Evolutionary conservation across 2,329 filamentous ascomycete species (phyloP).

Genomic region (Neoscytalidium dimidiatum): DNA sequence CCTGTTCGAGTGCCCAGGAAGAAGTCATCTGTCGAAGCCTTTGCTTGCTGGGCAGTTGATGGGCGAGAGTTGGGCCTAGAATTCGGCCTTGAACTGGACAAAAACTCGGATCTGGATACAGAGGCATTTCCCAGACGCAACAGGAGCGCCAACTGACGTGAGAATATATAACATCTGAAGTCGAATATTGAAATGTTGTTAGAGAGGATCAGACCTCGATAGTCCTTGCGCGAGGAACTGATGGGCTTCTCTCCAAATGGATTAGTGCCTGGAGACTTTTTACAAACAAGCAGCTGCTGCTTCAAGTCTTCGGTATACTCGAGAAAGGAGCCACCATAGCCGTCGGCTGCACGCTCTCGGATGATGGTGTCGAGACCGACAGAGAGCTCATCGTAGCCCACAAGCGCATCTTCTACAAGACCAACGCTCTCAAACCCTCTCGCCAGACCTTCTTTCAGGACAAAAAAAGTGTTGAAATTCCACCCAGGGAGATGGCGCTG

Average conservation of each 20-base stretch:
- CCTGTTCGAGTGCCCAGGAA: conserved; percentile 30
- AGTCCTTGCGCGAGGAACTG: conserved; percentile 64
- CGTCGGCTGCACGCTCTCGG: conserved; percentile 66
- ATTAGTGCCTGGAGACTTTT: conserved; percentile 10
- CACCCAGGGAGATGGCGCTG: conserved; percentile 87
- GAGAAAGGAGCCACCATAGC: conserved; percentile 72
- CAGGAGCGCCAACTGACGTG: conserved; percentile 80
- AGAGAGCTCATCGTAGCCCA: conserved; percentile 91
- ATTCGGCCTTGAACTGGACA: conserved; percentile 35
- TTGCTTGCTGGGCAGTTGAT: conserved; percentile 21
- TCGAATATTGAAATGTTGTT: conserved; percentile 97
- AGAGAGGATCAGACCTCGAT: conserved; percentile 86
- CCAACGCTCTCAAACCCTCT: conserved; percentile 95
- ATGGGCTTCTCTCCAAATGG: conserved; percentile 34
- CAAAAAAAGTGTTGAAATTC: conserved; percentile 99
- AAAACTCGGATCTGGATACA: conserved; percentile 40
- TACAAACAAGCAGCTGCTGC: conserved; percentile 37
- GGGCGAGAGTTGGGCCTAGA: conserved; percentile 28
- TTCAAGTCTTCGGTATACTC: conserved; percentile 73
- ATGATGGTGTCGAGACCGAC: conserved; percentile 83
- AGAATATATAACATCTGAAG: conserved; percentile 91
- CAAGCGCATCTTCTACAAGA: conserved; percentile 89
- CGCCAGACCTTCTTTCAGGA: conserved; percentile 92
- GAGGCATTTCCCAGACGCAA: conserved; percentile 74
- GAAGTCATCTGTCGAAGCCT: conserved; percentile 35